Conservation (phyloP, 805 yeast species). For the Lachancea nothofagi region DNA sequence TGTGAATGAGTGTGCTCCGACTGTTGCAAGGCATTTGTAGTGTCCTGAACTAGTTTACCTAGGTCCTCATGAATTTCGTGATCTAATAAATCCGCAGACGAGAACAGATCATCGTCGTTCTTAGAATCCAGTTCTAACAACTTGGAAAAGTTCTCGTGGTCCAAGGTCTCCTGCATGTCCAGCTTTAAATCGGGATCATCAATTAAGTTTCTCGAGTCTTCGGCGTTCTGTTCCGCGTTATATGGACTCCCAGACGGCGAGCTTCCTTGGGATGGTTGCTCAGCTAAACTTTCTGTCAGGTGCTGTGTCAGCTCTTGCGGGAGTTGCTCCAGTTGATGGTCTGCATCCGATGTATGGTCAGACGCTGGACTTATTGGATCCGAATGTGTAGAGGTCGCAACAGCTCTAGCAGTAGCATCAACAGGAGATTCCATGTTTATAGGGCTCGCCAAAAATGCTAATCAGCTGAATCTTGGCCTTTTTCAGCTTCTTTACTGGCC, state of each 20-base stretch:
- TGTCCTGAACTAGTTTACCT: conserved; percentile 2
- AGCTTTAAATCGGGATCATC: conserved; percentile 17
- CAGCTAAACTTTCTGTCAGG: not conserved
- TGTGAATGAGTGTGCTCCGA: not conserved
- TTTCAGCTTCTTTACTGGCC: no score
- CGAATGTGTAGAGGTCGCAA: no score
- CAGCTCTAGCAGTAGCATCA: not conserved
- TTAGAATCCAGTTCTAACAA: conserved; percentile 31
- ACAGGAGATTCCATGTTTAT: conserved; percentile 1
- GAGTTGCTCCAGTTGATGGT: not conserved
- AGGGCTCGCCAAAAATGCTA: not conserved
- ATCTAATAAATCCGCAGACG: conserved; percentile 17
- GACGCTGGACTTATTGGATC: no score
- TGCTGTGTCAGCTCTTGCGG: not conserved
- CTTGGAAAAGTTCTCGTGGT: conserved; percentile 29
- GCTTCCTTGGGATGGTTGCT: not conserved
- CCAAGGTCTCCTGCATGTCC: conserved; percentile 24
- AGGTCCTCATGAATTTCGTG: conserved; percentile 15
- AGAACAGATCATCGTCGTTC: conserved; percentile 28
- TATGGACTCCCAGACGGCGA: not conserved
- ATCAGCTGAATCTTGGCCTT: no score
- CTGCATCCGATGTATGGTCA: not conserved
- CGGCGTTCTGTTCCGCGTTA: conserved; percentile 1
- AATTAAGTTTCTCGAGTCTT: conserved; percentile 1
- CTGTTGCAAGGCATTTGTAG: not conserved